Percentiles rank a stretch among this genome's conserved stretches.
phyloP scores from a whole-genome alignment of 495 filamentous ascomycete genomes.

The Evernia prunastri region DNA sequence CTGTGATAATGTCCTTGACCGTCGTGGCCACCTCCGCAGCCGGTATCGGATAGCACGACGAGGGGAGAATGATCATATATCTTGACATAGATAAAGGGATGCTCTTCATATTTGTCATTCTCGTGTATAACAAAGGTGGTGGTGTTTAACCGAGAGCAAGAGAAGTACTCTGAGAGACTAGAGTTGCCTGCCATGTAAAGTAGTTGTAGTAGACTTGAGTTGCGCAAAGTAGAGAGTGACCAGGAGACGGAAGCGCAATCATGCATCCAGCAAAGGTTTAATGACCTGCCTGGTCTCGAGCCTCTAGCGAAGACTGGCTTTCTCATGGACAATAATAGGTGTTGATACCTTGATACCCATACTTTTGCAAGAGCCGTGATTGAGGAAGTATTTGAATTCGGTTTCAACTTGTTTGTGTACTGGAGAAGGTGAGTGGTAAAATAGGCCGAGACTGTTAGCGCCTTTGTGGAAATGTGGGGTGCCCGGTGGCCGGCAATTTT shows the following conservation, averaged over 20 bases:
- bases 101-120: conserved; percentile 34
- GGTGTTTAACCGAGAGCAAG: conserved; percentile 29
- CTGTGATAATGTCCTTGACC: conserved; percentile 16
- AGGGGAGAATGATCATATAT: conserved; percentile 28
- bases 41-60: conserved; percentile 34
- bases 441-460: no score
- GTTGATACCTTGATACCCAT: no score
- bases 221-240: no score
- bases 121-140: conserved; percentile 37
- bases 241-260: neutral
- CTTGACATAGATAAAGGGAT: conserved; percentile 40
- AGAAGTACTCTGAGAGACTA: conserved; percentile 25
- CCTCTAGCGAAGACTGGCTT: no score
- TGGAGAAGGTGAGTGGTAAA: neutral
- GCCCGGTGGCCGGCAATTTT: no score
- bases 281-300: neutral
- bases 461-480: no score
- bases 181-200: neutral
- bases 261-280: neutral
- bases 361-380: neutral
- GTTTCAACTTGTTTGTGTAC: neutral
- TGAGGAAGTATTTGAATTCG: neutral
- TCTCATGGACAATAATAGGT: neutral
- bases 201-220: neutral
- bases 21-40: conserved; percentile 29